Evolutionary conservation across 306 rosid genomes (phyloP).

Genomic region (Elaeagnus macrophylla): DNA sequence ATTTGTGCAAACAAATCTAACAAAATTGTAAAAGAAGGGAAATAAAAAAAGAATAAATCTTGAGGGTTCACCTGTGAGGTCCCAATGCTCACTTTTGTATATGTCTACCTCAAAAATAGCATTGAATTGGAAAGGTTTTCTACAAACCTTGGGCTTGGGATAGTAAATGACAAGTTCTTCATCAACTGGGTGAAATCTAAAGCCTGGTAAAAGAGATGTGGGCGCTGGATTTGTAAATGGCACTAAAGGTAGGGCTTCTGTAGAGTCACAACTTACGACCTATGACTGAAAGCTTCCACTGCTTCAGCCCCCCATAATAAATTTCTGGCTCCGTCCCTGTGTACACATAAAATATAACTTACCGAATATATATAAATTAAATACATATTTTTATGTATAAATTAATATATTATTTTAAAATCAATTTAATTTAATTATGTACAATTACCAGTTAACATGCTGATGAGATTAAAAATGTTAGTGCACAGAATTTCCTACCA

Average conservation of each 20-base stretch:
- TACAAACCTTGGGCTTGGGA: constrained; percentile 79
- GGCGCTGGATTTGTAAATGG: constrained; percentile 39
- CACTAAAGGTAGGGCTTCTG: constrained; percentile 15
- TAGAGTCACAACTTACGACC: constrained; percentile 46
- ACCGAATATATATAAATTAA: too few species aligned
- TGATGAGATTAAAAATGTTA: too few species aligned
- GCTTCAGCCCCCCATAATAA: too few species aligned
- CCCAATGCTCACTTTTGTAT: constrained; percentile 96
- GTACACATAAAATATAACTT: too few species aligned
- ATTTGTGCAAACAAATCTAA: neutral
- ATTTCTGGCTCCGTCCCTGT: too few species aligned
- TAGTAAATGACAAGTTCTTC: constrained; percentile 93
- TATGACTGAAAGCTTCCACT: constrained; percentile 27
- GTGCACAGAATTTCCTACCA: too few species aligned
- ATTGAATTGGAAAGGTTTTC: constrained; percentile 73
- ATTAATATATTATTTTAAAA: too few species aligned
- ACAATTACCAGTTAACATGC: too few species aligned
- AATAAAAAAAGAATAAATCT: neutral
- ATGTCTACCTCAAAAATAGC: constrained; percentile 91
- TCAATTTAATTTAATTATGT: too few species aligned
- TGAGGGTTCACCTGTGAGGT: constrained; percentile 56
- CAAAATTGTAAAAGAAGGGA: constrained; percentile 6
- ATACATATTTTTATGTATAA: too few species aligned
- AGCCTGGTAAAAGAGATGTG: constrained; percentile 87
- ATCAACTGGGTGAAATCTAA: constrained; percentile 93